These are phyloP conservation scores for Penicillium sp. DNA, from an alignment of 2,329 filamentous ascomycete species.

Conservation along the genomic window DNA sequence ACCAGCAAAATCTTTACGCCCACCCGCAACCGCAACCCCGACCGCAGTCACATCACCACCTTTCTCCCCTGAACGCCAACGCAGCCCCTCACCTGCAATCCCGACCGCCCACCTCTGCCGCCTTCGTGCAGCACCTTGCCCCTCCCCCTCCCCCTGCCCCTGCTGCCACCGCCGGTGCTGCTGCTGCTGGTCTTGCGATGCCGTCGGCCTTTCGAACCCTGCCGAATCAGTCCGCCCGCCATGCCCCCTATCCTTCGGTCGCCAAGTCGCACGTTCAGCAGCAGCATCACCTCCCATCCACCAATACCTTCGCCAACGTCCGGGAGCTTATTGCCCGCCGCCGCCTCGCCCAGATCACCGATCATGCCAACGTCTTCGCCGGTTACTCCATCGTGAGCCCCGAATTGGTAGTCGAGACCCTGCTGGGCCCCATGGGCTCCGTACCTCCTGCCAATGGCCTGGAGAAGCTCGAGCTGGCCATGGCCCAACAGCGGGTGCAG, in stretches of 20 bases:
- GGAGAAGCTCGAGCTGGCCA: conserved; percentile 44
- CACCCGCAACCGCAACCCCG: conserved; percentile 17
- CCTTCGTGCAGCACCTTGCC: conserved; percentile 34
- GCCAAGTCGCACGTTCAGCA: conserved; percentile 36
- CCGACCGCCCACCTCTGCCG: conserved; percentile 34
- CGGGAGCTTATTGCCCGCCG: conserved; percentile 43
- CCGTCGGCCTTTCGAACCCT: conserved; percentile 44
- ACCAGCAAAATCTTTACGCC: conserved; percentile 27
- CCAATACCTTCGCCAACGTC: conserved; percentile 43
- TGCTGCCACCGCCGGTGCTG: conserved; percentile 34
- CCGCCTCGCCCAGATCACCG: conserved; percentile 44
- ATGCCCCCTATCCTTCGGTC: conserved; percentile 39
- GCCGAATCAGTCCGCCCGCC: conserved; percentile 37
- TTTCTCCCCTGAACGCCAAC: conserved; percentile 16
- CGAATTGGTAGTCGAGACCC: conserved; percentile 44
- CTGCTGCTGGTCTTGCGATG: conserved; percentile 41
- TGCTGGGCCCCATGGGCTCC: conserved; percentile 43
- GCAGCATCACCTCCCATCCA: conserved; percentile 31
- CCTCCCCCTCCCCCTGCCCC: conserved; percentile 33
- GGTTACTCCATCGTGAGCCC: conserved; percentile 45
- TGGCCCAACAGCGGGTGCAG: conserved; percentile 45
- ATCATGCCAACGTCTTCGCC: conserved; percentile 46
- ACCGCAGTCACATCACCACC: conserved; percentile 13
- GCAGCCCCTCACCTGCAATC: conserved; percentile 20
- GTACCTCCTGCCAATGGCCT: conserved; percentile 42